Percentiles rank a stretch among this genome's conserved stretches.
Conservation (phyloP, 805 yeast species). For the Lipomyces kockii region DNA sequence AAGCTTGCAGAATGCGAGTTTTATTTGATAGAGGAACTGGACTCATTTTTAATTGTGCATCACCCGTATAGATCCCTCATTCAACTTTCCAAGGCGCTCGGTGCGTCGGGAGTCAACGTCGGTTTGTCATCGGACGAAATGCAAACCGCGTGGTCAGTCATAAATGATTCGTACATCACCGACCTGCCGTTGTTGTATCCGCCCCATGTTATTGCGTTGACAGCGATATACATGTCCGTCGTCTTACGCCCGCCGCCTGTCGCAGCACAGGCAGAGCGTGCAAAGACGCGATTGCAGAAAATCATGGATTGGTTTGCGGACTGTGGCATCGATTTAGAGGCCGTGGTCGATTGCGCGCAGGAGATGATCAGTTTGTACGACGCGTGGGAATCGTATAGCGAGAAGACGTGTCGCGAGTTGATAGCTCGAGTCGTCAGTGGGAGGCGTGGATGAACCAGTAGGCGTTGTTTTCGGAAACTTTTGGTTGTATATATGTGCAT, state of each 20-base stretch:
- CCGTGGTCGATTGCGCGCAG: constrained; percentile 80
- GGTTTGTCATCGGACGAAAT: constrained; percentile 57
- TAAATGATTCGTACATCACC: constrained; percentile 87
- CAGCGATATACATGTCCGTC: constrained; percentile 79
- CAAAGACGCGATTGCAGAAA: constrained; percentile 55
- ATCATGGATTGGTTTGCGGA: constrained; percentile 71
- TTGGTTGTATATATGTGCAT: not conserved
- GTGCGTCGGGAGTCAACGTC: constrained; percentile 37
- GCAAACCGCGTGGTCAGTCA: constrained; percentile 85
- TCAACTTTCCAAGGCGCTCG: constrained; percentile 55
- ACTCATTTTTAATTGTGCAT: constrained; percentile 48
- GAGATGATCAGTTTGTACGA: constrained; percentile 82
- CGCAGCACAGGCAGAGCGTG: constrained; percentile 33
- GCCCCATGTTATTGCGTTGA: constrained; percentile 85
- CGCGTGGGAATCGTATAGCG: constrained; percentile 86
- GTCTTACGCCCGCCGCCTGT: constrained; percentile 54
- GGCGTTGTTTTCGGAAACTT: not conserved
- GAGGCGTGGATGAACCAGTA: constrained; percentile 1
- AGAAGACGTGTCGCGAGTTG: constrained; percentile 50
- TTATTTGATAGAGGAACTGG: constrained; percentile 84
- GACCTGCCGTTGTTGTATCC: constrained; percentile 83
- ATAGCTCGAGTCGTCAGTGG: constrained; percentile 17
- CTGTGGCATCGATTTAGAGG: constrained; percentile 75
- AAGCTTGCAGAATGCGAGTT: constrained; percentile 95
- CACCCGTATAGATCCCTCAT: constrained; percentile 50